phyloP scores from a whole-genome alignment of 345 rosid genomes.

The Brassica cretica region DNA sequence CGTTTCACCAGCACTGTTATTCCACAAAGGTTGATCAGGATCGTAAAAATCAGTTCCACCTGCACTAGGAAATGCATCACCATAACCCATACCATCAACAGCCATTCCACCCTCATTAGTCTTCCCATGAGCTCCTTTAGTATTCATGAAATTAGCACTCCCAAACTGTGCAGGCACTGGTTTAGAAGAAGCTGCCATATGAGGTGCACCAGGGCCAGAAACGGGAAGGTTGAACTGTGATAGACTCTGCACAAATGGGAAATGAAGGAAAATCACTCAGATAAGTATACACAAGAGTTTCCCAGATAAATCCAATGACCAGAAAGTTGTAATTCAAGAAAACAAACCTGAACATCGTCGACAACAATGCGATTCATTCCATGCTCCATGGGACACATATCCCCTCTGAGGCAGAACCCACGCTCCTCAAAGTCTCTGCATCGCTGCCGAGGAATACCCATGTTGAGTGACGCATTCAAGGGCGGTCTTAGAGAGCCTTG shows the following conservation, averaged over 20 bases:
- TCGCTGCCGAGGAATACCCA: conserved; percentile 76
- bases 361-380: conserved; percentile 96
- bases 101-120: conserved; percentile 50
- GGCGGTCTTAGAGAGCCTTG: conserved; percentile 75
- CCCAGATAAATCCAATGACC: background rate
- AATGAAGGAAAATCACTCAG: conserved; percentile 41
- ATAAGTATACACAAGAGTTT: background rate
- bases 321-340: background rate
- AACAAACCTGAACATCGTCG: conserved; percentile 93
- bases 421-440: conserved; percentile 99
- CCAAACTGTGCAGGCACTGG: conserved; percentile 54
- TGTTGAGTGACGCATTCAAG: conserved; percentile 56
- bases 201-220: conserved; percentile 74
- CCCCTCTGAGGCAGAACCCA: conserved; percentile 97
- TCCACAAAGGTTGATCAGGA: conserved; percentile 99
- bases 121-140: conserved; percentile 45
- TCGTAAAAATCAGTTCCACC: conserved; percentile 84
- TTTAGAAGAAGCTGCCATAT: conserved; percentile 59
- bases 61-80: conserved; percentile 56
- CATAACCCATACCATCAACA: conserved; percentile 59
- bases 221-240: conserved; percentile 98
- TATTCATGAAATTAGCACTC: conserved; percentile 54
- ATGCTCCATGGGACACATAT: conserved; percentile 99
- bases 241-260: conserved; percentile 69
- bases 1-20: conserved; percentile 65